Base-by-base conservation (phyloP, 2,329 filamentous ascomycete species). In the Hypoxylon sp. region DNA sequence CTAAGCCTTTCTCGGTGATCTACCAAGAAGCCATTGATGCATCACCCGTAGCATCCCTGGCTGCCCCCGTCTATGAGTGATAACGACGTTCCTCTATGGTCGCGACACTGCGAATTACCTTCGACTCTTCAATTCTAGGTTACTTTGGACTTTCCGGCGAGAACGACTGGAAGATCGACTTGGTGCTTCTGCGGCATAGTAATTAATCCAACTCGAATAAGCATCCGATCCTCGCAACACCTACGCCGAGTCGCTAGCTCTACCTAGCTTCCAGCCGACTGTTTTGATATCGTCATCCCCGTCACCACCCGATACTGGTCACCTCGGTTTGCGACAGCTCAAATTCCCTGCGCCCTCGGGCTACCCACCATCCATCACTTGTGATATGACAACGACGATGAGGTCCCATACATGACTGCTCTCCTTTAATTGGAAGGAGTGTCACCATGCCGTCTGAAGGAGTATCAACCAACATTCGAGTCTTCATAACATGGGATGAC, bases 401-500 rank as follows among this genome's bases (percentile, higher is more conserved):
- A 64, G 64, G 73, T 48, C 58, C 65, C 61, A 68, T 70, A 71
- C 63, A 72, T 74, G 70, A 74, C 32, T 57, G 40, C 55, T 74
- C 75, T 74, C 73, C 75, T 77, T 74, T 73, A 44, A 67, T 58
- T 56, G 69, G 74, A 77, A 76, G 75, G 73, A 76, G 71, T 76
- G 70, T 63, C 76, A 80, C 71, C 76, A 87, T 86, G 84, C 78
- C 83, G 71, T 78, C 82, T 71, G 82, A 85, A 59, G 70, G 59
- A 73, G 76, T 74, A 70, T 73, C 78, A 66, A 83, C 82, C 80
- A 95, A 96, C 83, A 93, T 99, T 78, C 92, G 94, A 79, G 95
- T 97, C 80, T 97, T 95, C 78, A 93, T 99, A 79, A 90, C 91
- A 81, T 99, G 95, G 92, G 91, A 93, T 78, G 92, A 97, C 77